Conservation (phyloP, 139 green algal genomes). For the Tetradesmus lagerheimii region DNA sequence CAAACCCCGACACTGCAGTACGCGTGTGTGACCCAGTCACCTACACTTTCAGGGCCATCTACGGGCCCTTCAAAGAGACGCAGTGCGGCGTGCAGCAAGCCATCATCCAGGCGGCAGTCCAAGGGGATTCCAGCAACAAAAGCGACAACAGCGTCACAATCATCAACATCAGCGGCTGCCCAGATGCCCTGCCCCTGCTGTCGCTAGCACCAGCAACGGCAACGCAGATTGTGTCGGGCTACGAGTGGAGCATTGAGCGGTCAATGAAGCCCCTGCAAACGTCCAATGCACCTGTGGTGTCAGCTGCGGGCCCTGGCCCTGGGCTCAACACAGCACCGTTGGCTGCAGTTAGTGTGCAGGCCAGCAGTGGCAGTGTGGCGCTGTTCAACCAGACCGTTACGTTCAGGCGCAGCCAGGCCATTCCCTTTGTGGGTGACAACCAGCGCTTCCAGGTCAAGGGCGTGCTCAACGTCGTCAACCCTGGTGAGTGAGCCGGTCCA, state of each 20-base stretch:
- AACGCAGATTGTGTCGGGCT: background rate
- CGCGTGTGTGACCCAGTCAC: conserved; percentile 12
- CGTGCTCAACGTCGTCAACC: background rate
- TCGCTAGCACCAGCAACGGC: background rate
- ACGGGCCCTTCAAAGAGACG: background rate
- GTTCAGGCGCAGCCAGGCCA: conserved; percentile 15
- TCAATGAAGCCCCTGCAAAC: conserved; percentile 5
- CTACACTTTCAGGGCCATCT: conserved; percentile 14
- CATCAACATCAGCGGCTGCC: conserved; percentile 21
- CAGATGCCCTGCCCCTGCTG: background rate
- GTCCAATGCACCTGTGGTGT: background rate
- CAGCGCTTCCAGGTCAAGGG: background rate
- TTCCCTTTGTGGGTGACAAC: background rate
- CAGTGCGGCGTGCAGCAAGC: conserved; percentile 26
- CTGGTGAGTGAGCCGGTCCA: background rate
- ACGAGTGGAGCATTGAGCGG: conserved; percentile 20
- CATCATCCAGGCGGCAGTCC: background rate
- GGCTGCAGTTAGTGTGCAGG: background rate
- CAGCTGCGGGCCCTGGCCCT: background rate
- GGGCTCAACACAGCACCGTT: background rate
- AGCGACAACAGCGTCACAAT: conserved; percentile 14
- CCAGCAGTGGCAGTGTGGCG: background rate
- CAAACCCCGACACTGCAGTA: background rate
- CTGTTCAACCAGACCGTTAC: conserved; percentile 40
- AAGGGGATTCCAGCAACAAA: background rate